Evolutionary conservation across 2,329 filamentous ascomycete genomes (phyloP).

Genomic region (Stagonosporopsis vannaccii): DNA sequence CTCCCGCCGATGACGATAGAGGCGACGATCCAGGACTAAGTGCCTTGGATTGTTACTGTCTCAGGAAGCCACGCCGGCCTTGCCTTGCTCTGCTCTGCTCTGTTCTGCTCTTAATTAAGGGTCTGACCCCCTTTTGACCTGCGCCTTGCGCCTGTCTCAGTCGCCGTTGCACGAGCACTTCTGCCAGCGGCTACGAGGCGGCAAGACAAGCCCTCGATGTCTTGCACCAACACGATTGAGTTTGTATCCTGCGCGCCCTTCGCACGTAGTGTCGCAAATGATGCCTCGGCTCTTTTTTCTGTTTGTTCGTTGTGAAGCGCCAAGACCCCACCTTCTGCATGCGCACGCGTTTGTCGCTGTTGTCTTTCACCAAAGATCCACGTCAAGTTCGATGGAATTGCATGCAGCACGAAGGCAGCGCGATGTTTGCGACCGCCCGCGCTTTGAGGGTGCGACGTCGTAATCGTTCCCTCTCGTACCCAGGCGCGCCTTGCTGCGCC

Average conservation of each 20-base stretch:
- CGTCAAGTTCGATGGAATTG: too few relatives aligned
- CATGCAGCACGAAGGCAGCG: background rate
- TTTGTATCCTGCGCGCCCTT: background rate
- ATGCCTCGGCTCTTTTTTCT: slow-evolving; percentile 3
- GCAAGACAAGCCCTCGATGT: background rate
- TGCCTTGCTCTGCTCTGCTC: background rate
- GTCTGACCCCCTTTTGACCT: slow-evolving; percentile 1
- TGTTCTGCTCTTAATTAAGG: background rate
- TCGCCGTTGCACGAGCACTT: slow-evolving; percentile 6
- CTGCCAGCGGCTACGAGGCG: slow-evolving; percentile 1
- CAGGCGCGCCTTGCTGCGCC: slow-evolving; percentile 10
- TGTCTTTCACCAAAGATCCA: background rate
- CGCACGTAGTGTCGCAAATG: background rate
- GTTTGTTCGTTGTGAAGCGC: background rate
- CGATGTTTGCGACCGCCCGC: background rate
- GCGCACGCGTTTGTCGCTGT: background rate
- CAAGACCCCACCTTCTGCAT: slow-evolving; percentile 1
- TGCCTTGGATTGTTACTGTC: background rate
- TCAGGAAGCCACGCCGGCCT: background rate
- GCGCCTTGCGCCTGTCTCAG: slow-evolving; percentile 1
- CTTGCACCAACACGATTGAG: background rate
- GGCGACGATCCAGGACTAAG: background rate
- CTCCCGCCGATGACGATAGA: background rate
- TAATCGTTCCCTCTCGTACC: background rate
- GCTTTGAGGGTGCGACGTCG: background rate